Evolutionary conservation across 306 rosid species (phyloP).

Genomic region (Datisca glomerata): DNA sequence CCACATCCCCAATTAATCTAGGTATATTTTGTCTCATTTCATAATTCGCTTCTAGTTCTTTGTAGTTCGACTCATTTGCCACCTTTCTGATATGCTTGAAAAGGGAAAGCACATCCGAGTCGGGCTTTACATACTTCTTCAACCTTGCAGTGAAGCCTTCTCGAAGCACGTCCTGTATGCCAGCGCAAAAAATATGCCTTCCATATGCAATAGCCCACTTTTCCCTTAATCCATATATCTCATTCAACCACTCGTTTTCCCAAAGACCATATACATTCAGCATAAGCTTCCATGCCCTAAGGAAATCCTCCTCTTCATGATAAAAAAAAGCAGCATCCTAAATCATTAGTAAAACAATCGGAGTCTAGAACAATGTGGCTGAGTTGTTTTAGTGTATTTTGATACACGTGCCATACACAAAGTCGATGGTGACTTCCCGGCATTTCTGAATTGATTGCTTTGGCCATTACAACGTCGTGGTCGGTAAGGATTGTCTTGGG

Average conservation of each 20-base stretch:
- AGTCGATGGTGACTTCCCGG: conserved; percentile 27
- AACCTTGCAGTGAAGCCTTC: conserved; percentile 31
- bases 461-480: conserved; percentile 27
- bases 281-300: conserved; percentile 39
- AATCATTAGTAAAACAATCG: conserved; percentile 25
- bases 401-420: conserved; percentile 48
- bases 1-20: conserved; percentile 38
- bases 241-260: conserved; percentile 34
- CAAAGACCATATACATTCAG: conserved; percentile 29
- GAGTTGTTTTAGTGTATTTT: conserved; percentile 31
- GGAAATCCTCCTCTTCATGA: conserved; percentile 44
- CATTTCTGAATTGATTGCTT: conserved; percentile 21
- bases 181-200: conserved; percentile 37
- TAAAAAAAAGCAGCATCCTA: conserved; percentile 36
- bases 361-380: conserved; percentile 19
- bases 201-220: conserved; percentile 39
- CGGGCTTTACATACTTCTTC: conserved; percentile 30
- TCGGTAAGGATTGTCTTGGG: conserved; percentile 44
- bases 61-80: conserved; percentile 40
- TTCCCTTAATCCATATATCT: conserved; percentile 29
- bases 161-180: conserved; percentile 18
- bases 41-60: conserved; percentile 45
- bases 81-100: conserved; percentile 37
- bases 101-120: conserved; percentile 25
- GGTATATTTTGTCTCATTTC: conserved; percentile 33